Base-by-base conservation (phyloP, 208 protist species). In the Jaenimonas drosophilae region DNA sequence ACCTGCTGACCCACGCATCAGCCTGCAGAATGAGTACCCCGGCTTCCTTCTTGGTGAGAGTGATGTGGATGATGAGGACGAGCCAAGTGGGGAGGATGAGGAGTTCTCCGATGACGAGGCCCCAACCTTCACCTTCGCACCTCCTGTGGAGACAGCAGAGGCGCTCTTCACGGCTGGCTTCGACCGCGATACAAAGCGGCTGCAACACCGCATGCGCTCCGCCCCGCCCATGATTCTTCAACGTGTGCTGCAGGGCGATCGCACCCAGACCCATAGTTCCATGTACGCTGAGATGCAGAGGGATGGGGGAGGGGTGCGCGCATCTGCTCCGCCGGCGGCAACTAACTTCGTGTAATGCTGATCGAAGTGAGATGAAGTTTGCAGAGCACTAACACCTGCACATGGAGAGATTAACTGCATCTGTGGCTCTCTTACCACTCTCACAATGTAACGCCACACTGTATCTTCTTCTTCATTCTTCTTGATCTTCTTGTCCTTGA, bases 31-130 rank as follows among this genome's bases (percentile, higher is more conserved):
- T 45, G 73, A 88, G 30, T 95, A 92, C 58, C 83, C 87, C 0
- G 87, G 87, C 7, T 87, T 95, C 46, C 56, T 95, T 11, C 54
- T 95, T 2, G 86, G 78, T 54, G 87, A 95, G 54, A 90, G 77
- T 40, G 83, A 91, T 30, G 53, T 92, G 20, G 80, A 95, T 49
- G 73, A 84, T 45, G 87, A 95, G 43, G 83, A 92, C 53, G 58
- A 78, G 16, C 66, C 77, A 5, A 91, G 80, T 49, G 76, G 65
- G 21, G 81, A 84, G 42, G 82, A 95, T 47, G 83, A 84, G 16
- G 83, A 73, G 33, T 95, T 91, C 43, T 92, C 83, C 9, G 87
- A 95, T 37, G 87, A 95, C 47, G 87, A 95, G 51, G 87, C 80
- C 0, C 73, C 80, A 0, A 71, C 82, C 7, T 95, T 90, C 56